Conservation (phyloP, 768 basidiomycete genomes). For the Mycena metata region DNA sequence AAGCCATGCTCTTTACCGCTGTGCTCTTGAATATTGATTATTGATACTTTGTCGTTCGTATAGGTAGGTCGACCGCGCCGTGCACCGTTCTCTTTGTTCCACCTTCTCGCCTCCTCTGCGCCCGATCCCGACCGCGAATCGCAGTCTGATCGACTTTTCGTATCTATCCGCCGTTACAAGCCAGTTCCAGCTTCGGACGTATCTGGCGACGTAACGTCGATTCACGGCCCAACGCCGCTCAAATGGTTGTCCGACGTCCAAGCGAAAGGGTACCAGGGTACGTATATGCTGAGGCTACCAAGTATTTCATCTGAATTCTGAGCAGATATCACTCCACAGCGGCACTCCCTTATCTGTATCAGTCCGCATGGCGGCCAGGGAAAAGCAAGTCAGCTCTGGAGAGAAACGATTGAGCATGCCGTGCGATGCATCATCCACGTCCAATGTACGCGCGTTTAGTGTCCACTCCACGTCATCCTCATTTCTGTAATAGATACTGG, state of each 20-base stretch:
- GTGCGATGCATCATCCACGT: constrained; percentile 62
- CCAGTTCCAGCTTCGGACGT: constrained; percentile 30
- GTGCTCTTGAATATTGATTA: no score
- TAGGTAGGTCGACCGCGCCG: no score
- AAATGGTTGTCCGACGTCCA: constrained; percentile 34
- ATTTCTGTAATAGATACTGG: constrained; percentile 29
- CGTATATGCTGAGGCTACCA: neutral
- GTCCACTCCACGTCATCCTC: neutral
- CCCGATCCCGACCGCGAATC: no score
- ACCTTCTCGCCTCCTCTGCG: no score
- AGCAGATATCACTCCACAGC: constrained; percentile 55
- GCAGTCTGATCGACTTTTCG: constrained; percentile 34
- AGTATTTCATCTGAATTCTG: neutral
- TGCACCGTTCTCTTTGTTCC: no score
- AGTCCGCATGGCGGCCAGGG: constrained; percentile 75
- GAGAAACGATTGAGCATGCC: constrained; percentile 61
- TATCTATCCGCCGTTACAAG: constrained; percentile 35
- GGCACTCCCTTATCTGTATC: constrained; percentile 62
- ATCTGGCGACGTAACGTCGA: constrained; percentile 30
- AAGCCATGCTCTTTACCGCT: no score
- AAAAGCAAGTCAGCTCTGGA: constrained; percentile 56
- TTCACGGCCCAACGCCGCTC: constrained; percentile 18
- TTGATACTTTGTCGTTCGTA: no score
- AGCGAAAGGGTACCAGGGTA: constrained; percentile 31
- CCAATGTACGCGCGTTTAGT: constrained; percentile 53